Evolutionary conservation across 306 rosid genomes (phyloP), one percentile per base, ranked within the genome.

Genomic region (Nissolia schottii): DNA sequence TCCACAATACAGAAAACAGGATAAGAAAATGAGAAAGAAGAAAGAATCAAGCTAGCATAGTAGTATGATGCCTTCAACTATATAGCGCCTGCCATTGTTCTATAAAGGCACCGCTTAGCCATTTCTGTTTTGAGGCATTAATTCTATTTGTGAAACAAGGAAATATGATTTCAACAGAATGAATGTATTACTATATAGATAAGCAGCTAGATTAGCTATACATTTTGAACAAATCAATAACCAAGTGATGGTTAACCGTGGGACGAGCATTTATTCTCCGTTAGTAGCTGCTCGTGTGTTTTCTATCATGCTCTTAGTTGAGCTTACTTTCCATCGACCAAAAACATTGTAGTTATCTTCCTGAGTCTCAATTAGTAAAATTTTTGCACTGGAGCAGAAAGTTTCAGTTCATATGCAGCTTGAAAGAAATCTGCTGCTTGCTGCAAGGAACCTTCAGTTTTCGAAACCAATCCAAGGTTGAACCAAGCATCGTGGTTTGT

Each of bases 361-460:
- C 59, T 3, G 20, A 62, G 79, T 28, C 54, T 54, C 48, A 11
- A 50, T 79, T 67, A 76, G 41, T 77, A 77, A 55, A 87, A 83
- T 61, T 82, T 71, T 80, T 74, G 87, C 38, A 85, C 92, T 16
- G 96, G 98, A 79, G 92, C 88, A 0, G 95, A 88, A 45, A 77
- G 63, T 76, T 90, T 67, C 57, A 88, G 90, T 57, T 90, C 95
- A 69, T 79, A 82, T 11, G 98, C 91, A 70, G 91, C 96, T 81
- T 90, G 96, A 78, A 92, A 90, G 84, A 82, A 87, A 18, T 87
- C 91, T 29, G 92, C 91, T 50, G 98, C 93, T 79, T 90, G 86
- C 68, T 77, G 91, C 28, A 82, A 55, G 7, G 82, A 75, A 45
- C 93, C 96, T 82, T 92, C 92, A 72, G 18, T 81, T 79, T 84